Base-by-base conservation (phyloP, 1,284 basidiomycete species). In the Ganoderma sinense region DNA sequence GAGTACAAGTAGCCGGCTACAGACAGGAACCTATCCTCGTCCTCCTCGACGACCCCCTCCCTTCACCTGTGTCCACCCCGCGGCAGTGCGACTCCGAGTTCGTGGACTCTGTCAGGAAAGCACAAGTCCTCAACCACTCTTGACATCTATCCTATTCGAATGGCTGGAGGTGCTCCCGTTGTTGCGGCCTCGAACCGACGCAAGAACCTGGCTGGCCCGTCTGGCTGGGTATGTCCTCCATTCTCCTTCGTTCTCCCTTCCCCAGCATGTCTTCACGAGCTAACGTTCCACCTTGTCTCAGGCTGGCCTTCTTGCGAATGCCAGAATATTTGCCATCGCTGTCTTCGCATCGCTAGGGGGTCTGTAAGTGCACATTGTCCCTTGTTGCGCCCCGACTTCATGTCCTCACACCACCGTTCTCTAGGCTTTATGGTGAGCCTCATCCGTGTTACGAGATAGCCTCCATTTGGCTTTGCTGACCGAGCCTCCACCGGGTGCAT, bases 341-440 rank as follows among this genome's bases (percentile, higher is more conserved):
- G 85, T 93, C n/a, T 92, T 92, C 75, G 91, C 91, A 4, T 91
- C 90, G 16, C 82, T 92, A 33, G 91, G 91, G 79, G 91, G 91
- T 74, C 75, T 92, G 89, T 91, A 77, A 81, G 89, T 82, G 26
- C 39, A 2, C 23, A 0, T 33, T n/a, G 45, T 51, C 36, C 5
- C 55, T 18, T 43, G 29, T 61, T 4, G 33, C n/a, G 45, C 68
- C n/a, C 7, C 36, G 23, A 45, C 69, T 20, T 60, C 36, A 36
- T 59, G 43, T 41, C 60, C 67, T 69, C 64, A 70, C 53, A 45
- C 29, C 20, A 4, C 3, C 10, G 4, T 26, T 45, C 31, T 10
- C 11, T 48, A 75, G 74, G 56, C 70, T 75, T 18, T 75, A 77
- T 72, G 73, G 76, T 76, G 14, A 67, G 68, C 40, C 40, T 16